Evolutionary conservation across 805 yeast genomes (phyloP).

Genomic region (Candida patagonica): DNA sequence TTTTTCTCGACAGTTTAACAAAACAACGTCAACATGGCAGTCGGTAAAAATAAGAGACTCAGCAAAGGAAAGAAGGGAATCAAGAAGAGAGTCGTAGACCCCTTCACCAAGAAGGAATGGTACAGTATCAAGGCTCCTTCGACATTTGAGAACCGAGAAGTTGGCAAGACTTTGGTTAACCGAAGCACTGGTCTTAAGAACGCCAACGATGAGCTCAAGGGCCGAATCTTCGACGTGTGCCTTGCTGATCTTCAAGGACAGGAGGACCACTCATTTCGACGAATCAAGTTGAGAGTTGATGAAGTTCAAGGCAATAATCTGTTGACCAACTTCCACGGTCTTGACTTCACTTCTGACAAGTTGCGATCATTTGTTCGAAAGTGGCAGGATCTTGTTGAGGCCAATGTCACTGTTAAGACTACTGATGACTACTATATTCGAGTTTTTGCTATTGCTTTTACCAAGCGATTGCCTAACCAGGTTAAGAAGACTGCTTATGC

Average conservation of each 20-base stretch:
- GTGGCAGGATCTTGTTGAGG: constrained; percentile 98
- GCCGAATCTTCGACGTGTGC: constrained; percentile 92
- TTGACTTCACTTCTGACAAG: constrained; percentile 97
- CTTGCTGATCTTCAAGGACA: constrained; percentile 97
- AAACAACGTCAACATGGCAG: constrained; percentile 49
- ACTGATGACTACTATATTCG: constrained; percentile 95
- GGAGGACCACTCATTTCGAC: constrained; percentile 98
- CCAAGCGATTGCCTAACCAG: constrained; percentile 95
- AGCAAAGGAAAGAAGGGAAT: constrained; percentile 86
- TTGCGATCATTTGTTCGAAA: constrained; percentile 96
- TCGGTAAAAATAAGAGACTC: constrained; percentile 80
- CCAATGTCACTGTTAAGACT: constrained; percentile 96
- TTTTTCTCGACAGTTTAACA: constrained; percentile 1
- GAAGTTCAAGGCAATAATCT: constrained; percentile 99
- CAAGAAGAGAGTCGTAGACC: constrained; percentile 99
- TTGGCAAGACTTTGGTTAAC: constrained; percentile 98
- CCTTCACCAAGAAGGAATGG: constrained; percentile 99
- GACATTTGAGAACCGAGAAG: constrained; percentile 96
- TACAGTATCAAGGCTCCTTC: constrained; percentile 98
- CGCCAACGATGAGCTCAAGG: constrained; percentile 97
- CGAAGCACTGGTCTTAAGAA: constrained; percentile 94
- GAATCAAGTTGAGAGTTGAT: constrained; percentile 94
- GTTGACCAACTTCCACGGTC: constrained; percentile 98
- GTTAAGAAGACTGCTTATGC: constrained; percentile 97
- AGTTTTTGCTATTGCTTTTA: constrained; percentile 95